phyloP scores from a whole-genome alignment of 2,329 filamentous ascomycete genomes.

The Xylariales sp. region DNA sequence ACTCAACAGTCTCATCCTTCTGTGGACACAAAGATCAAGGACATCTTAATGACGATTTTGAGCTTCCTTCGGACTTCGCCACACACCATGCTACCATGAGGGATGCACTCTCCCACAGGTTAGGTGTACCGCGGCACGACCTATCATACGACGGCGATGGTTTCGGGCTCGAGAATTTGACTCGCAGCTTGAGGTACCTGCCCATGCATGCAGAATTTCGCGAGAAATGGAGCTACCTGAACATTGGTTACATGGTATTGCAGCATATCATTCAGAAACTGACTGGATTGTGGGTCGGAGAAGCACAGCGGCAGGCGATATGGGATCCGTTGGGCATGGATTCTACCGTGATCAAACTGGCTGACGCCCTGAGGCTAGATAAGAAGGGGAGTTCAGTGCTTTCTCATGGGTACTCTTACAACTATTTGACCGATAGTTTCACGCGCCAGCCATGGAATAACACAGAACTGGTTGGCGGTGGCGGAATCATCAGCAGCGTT shows the following conservation, averaged over 20 bases:
- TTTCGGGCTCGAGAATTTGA: background rate
- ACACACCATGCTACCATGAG: background rate
- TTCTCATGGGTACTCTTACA: background rate
- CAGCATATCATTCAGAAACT: constrained; percentile 1
- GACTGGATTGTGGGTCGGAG: background rate
- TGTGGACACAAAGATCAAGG: background rate
- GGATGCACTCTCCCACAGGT: constrained; percentile 1
- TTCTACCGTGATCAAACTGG: background rate
- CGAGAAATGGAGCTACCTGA: background rate
- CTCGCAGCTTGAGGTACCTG: background rate
- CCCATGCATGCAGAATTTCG: background rate
- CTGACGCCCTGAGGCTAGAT: background rate
- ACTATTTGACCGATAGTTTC: background rate
- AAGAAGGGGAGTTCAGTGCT: background rate
- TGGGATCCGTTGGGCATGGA: constrained; percentile 2
- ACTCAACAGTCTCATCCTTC: background rate
- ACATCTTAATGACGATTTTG: constrained; percentile 1
- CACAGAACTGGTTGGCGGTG: constrained; percentile 4
- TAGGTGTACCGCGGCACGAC: background rate
- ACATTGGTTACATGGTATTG: constrained; percentile 1
- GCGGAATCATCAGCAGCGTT: constrained; percentile 3
- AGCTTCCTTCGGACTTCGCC: background rate
- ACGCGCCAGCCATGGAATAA: background rate
- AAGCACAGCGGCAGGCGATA: constrained; percentile 1
- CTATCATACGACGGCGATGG: background rate